Conservation (phyloP, 148 eudicot genomes). For the Silene latifolia region DNA sequence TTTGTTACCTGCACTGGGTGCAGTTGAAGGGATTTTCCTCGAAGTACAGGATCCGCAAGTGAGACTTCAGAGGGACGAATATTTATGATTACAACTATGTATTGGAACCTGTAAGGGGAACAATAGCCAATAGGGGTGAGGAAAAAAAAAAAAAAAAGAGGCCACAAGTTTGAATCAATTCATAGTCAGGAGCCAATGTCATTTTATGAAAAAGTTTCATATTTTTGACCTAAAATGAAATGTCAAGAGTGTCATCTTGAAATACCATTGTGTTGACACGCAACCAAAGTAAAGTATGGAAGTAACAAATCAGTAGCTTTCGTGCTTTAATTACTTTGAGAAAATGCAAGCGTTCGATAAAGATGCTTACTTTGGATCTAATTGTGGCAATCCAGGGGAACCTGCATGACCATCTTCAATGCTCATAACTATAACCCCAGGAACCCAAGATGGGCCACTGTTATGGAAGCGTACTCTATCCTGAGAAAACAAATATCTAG, state of each 20-base stretch:
- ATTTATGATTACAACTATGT: slow-evolving; percentile 60
- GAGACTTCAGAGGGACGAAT: slow-evolving; percentile 49
- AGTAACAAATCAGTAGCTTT: not conserved
- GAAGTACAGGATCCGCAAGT: slow-evolving; percentile 42
- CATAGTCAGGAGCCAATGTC: not conserved
- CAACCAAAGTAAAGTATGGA: not conserved
- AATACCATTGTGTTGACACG: not conserved
- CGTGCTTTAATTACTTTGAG: not conserved
- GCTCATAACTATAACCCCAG: slow-evolving; percentile 90
- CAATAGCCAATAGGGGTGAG: not conserved
- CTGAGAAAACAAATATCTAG: slow-evolving; percentile 31
- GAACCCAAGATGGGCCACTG: slow-evolving; percentile 76
- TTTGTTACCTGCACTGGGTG: slow-evolving; percentile 75
- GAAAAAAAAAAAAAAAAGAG: slow-evolving; percentile 15
- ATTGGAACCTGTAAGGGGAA: slow-evolving; percentile 50
- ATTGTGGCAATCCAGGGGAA: slow-evolving; percentile 51
- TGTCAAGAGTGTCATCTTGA: not conserved
- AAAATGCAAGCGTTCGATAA: not conserved
- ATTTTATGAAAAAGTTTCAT: too few species aligned
- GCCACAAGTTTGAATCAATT: not conserved
- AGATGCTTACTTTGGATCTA: slow-evolving; percentile 71
- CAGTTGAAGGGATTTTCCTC: slow-evolving; percentile 49
- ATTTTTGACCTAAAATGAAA: not conserved
- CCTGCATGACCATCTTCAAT: slow-evolving; percentile 87
- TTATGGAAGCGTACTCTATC: slow-evolving; percentile 78